Conservation (phyloP, 2,329 filamentous ascomycete genomes). For the Aspergillus japonicus region DNA sequence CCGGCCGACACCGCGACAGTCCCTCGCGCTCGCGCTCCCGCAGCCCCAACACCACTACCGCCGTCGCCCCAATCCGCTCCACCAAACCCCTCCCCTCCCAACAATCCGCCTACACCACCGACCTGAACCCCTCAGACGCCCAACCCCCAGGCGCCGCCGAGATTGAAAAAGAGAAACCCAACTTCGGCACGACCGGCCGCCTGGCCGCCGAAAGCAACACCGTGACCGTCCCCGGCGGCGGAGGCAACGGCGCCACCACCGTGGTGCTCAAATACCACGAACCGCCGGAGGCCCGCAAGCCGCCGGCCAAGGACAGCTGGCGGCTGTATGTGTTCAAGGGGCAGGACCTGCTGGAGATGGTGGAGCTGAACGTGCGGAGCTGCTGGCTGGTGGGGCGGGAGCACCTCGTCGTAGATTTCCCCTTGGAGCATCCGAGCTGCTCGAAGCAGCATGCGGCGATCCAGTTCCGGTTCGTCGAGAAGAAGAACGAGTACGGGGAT, state of each 20-base stretch:
- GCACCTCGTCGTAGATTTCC: constrained; percentile 73
- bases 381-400: constrained; percentile 92
- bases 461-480: constrained; percentile 84
- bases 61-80: constrained; percentile 31
- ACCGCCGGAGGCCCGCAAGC: constrained; percentile 86
- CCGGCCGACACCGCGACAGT: constrained; percentile 23
- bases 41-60: constrained; percentile 14
- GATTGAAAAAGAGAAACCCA: constrained; percentile 71
- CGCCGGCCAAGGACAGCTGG: constrained; percentile 75
- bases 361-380: constrained; percentile 71
- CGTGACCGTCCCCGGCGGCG: constrained; percentile 58
- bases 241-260: constrained; percentile 19
- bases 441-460: constrained; percentile 95
- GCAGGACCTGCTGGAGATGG: constrained; percentile 73
- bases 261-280: constrained; percentile 95
- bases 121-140: too few species aligned
- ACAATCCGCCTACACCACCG: constrained; percentile 42
- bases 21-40: constrained; percentile 27
- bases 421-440: constrained; percentile 84
- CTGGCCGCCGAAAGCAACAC: constrained; percentile 87
- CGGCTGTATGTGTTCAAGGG: constrained; percentile 92
- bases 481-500: constrained; percentile 83
- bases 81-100: constrained; percentile 47
- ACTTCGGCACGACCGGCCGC: constrained; percentile 75
- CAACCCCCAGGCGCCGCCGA: constrained; percentile 19